Evolutionary conservation across 257 asterid species (phyloP), one percentile per base, ranked within the genome.

Genomic region (Parsonsia alboflavescens): DNA sequence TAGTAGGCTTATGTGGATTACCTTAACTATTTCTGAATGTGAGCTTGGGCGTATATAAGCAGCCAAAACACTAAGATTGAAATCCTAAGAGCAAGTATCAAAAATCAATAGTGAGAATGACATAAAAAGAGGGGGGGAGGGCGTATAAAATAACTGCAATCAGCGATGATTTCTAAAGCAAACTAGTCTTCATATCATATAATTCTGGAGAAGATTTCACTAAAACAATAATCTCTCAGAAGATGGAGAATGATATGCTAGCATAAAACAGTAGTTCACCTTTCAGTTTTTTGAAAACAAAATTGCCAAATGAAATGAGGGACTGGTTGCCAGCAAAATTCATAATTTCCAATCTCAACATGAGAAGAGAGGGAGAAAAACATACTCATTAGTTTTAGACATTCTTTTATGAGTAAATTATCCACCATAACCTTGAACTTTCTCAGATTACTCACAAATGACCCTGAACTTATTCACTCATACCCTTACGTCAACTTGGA

Each of bases 21-120:
- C 98, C 98, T 93, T 93, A 2, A 93, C 95, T 65, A 93, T 93
- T 86, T 93, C 93, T 13, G 93, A 87, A 74, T 85, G 84, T 71
- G 97, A 88, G 87, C 88, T 88, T 75, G 98, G 97, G 72, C 91
- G 93, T 74, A 85, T 73, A 76, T 89, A 93, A 59, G 96, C 92
- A 22, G 96, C 98, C 89, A 93, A 87, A 74, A 93, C 72, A 72
- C 98, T 91, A 92, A 91, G 80, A 88, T 81, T 88, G 79, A 93
- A 93, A 77, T 91, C 97, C 98, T 93, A 88, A 30, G 67, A 81
- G 45, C 86, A 77, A 79, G 70, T 77, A 28, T 68, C 39, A 54
- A 42, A 59, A 62, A 64, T 56, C 73, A 81, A 33, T 69, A 80
- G 39, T 4, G 19, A 62, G 22, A 26, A 24, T 52, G 75, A n/a